phyloP scores from a whole-genome alignment of 352 stramenopile genomes.

The Phytophthora boehmeriae region DNA sequence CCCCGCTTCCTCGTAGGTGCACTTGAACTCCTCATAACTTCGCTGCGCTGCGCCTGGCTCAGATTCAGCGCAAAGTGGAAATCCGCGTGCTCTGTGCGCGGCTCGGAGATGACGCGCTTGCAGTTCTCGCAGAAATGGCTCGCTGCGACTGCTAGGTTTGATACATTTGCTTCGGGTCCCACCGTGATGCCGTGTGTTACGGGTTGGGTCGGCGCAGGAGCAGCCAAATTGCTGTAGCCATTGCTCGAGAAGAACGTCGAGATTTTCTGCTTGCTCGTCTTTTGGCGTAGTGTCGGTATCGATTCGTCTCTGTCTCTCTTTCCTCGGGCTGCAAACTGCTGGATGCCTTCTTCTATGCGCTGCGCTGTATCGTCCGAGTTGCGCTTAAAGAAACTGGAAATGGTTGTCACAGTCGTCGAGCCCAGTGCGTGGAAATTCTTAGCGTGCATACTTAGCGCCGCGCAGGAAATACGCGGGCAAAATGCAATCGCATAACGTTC shows the following conservation, averaged over 20 bases:
- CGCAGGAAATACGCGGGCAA: slow-evolving; percentile 66
- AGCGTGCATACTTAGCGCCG: slow-evolving; percentile 58
- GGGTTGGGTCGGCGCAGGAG: not conserved
- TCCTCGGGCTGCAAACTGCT: slow-evolving; percentile 18
- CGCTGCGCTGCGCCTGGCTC: slow-evolving; percentile 30
- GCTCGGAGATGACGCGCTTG: slow-evolving; percentile 34
- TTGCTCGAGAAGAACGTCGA: slow-evolving; percentile 54
- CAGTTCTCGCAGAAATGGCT: slow-evolving; percentile 50
- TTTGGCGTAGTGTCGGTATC: slow-evolving; percentile 3
- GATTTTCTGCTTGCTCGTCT: slow-evolving; percentile 56
- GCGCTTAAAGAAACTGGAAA: slow-evolving; percentile 78
- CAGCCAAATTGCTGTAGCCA: not conserved
- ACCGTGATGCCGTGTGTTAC: not conserved
- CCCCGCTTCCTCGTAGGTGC: slow-evolving; percentile 32
- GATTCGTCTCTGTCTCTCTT: slow-evolving; percentile 21
- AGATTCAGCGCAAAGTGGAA: slow-evolving; percentile 65
- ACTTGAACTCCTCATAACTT: slow-evolving; percentile 16
- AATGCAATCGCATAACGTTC: slow-evolving; percentile 53
- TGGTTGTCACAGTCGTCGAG: slow-evolving; percentile 44
- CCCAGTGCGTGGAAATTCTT: slow-evolving; percentile 76
- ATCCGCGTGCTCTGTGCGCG: slow-evolving; percentile 54
- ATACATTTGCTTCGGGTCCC: slow-evolving; percentile 19
- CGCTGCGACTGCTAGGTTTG: slow-evolving; percentile 6
- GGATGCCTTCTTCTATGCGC: slow-evolving; percentile 30
- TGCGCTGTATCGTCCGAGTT: slow-evolving; percentile 12